phyloP scores from a whole-genome alignment of 768 basidiomycete genomes.

The Tulasnella sp. region DNA sequence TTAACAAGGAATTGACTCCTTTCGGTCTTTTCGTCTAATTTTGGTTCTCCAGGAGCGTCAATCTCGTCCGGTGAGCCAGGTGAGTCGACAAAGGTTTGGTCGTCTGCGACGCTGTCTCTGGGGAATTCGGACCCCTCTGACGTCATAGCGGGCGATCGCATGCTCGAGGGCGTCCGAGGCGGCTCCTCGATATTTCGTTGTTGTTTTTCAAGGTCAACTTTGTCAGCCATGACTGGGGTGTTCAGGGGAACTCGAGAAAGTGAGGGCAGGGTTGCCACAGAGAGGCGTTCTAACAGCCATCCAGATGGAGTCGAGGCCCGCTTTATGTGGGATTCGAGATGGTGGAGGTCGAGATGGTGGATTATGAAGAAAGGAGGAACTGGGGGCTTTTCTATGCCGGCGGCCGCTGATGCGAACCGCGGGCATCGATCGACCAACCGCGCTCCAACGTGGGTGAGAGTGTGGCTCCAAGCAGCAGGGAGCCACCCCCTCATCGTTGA shows the following conservation, averaged over 20 bases:
- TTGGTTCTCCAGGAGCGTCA: background rate
- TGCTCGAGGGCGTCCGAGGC: background rate
- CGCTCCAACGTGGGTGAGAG: background rate
- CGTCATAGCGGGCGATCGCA: background rate
- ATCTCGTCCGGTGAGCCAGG: background rate
- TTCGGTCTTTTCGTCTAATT: background rate
- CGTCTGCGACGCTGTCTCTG: slow-evolving; percentile 22
- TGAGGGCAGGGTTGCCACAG: background rate
- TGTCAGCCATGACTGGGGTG: background rate
- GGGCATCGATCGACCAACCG: background rate
- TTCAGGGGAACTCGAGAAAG: background rate
- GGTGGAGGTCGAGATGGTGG: background rate
- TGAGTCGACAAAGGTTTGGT: slow-evolving; percentile 10
- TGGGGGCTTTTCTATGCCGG: background rate
- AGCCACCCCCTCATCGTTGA: background rate
- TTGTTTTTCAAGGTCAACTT: background rate
- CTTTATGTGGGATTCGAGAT: background rate
- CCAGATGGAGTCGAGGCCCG: background rate
- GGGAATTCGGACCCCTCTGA: background rate
- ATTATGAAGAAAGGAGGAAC: background rate
- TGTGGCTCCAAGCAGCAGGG: background rate
- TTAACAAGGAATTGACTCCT: slow-evolving; percentile 23
- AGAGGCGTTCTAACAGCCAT: background rate
- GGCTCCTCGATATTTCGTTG: background rate
- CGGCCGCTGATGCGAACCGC: background rate